Conservation (phyloP, 2,329 filamentous ascomycete genomes). For the Ophiostoma himal-ulmi region DNA sequence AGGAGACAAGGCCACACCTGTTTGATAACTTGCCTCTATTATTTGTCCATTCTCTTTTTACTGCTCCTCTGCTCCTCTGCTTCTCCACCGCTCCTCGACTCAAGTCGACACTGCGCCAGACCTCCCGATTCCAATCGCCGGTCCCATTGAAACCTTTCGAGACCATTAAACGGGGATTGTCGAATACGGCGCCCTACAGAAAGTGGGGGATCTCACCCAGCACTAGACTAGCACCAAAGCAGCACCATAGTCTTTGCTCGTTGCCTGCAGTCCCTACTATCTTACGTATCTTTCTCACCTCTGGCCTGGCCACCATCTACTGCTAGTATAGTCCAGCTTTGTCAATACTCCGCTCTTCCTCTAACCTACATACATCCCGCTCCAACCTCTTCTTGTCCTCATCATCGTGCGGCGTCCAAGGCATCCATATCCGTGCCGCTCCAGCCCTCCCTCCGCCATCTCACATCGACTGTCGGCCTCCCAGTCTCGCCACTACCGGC, state of each 20-base stretch:
- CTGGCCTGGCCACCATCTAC: not conserved
- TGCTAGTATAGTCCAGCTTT: slow-evolving; percentile 13
- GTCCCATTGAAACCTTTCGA: not conserved
- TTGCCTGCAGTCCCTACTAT: slow-evolving; percentile 19
- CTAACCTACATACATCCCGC: slow-evolving; percentile 12
- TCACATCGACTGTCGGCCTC: not conserved
- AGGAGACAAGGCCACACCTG: not conserved
- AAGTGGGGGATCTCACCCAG: slow-evolving; percentile 17
- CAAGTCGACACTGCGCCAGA: not conserved
- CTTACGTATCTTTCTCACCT: slow-evolving; percentile 18
- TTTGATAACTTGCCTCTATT: not conserved
- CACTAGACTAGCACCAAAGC: not conserved
- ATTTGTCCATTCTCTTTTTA: not conserved
- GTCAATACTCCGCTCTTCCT: slow-evolving; percentile 11
- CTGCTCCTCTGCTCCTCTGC: not conserved
- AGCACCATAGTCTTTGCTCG: slow-evolving; percentile 16
- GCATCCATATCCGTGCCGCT: not conserved
- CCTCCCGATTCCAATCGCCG: not conserved
- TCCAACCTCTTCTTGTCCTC: not conserved
- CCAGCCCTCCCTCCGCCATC: not conserved
- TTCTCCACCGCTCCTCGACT: not conserved
- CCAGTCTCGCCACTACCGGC: slow-evolving; percentile 10
- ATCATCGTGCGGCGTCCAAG: not conserved
- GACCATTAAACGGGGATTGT: slow-evolving; percentile 11
- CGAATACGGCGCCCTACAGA: slow-evolving; percentile 16